These are phyloP conservation scores for Ustilago loliicola DNA, from an alignment of 1,284 basidiomycete genomes.

Conservation along the genomic window DNA sequence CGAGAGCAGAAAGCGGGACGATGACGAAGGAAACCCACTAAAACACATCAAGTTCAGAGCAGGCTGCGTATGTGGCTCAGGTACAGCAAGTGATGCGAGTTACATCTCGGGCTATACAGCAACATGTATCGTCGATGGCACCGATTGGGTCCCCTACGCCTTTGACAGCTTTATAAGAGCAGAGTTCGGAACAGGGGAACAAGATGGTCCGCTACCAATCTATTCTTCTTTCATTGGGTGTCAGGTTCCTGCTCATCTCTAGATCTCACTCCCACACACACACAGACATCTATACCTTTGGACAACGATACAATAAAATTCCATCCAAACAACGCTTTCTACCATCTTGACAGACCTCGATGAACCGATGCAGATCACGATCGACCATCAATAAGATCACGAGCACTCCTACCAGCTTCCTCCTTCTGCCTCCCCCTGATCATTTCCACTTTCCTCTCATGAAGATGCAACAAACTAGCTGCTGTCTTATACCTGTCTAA, in stretches of 20 bases:
- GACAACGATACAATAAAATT: background rate
- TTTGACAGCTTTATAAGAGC: slow-evolving; percentile 27
- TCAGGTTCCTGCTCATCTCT: slow-evolving; percentile 34
- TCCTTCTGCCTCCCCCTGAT: slow-evolving; percentile 31
- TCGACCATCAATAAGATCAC: slow-evolving; percentile 42
- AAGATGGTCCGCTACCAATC: slow-evolving; percentile 15
- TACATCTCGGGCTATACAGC: slow-evolving; percentile 36
- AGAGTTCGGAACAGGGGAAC: slow-evolving; percentile 17
- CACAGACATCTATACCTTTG: background rate
- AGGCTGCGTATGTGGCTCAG: slow-evolving; percentile 27
- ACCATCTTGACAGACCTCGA: too few species aligned
- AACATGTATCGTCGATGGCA: slow-evolving; percentile 38
- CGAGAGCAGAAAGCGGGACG: slow-evolving; percentile 15
- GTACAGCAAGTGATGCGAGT: slow-evolving; percentile 1
- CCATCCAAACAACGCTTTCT: background rate
- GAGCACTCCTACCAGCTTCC: slow-evolving; percentile 30
- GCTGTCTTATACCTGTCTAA: slow-evolving; percentile 28
- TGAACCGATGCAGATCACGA: background rate
- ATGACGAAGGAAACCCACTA: slow-evolving; percentile 22
- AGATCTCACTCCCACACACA: background rate
- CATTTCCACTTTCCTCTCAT: slow-evolving; percentile 42
- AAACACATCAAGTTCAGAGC: slow-evolving; percentile 18
- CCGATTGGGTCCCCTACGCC: slow-evolving; percentile 38
- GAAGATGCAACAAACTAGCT: slow-evolving; percentile 26
- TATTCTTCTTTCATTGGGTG: slow-evolving; percentile 33